These are phyloP conservation scores for Chrysoporthe cubensis DNA, from an alignment of 2,329 filamentous ascomycete species.

Conservation along the genomic window DNA sequence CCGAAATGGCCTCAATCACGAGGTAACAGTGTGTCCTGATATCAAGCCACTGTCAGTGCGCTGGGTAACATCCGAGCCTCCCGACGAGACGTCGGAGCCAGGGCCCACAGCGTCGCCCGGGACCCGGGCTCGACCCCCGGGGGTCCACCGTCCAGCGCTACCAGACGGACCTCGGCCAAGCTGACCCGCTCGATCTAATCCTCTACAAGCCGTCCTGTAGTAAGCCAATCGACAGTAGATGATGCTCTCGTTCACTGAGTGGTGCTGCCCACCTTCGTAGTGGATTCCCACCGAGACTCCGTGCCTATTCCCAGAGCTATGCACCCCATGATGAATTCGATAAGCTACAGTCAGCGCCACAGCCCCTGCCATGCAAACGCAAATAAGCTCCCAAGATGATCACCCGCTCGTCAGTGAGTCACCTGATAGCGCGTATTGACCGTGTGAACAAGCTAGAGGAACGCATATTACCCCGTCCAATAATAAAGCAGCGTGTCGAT, in stretches of 20 bases:
- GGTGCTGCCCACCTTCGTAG: no score
- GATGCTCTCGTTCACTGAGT: no score
- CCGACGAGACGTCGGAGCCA: background rate
- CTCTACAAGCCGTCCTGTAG: background rate
- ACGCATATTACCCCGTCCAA: background rate
- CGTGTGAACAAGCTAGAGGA: background rate
- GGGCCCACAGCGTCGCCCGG: background rate
- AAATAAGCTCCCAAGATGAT: background rate
- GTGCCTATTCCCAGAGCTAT: background rate
- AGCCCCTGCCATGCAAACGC: background rate
- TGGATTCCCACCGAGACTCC: background rate
- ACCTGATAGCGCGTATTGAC: constrained; percentile 23
- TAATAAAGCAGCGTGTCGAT: background rate
- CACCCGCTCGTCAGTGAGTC: background rate
- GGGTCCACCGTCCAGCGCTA: background rate
- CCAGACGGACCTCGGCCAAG: background rate
- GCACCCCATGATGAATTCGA: background rate
- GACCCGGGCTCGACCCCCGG: background rate
- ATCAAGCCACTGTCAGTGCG: background rate
- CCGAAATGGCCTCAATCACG: background rate
- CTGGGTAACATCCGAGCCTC: background rate
- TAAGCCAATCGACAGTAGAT: background rate
- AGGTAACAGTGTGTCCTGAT: background rate
- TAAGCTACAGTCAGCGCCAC: background rate
- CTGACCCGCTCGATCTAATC: background rate